Base-by-base conservation (phyloP, 371 early-diverging fungal genomes). In the Syncephalis plumigaleata region DNA sequence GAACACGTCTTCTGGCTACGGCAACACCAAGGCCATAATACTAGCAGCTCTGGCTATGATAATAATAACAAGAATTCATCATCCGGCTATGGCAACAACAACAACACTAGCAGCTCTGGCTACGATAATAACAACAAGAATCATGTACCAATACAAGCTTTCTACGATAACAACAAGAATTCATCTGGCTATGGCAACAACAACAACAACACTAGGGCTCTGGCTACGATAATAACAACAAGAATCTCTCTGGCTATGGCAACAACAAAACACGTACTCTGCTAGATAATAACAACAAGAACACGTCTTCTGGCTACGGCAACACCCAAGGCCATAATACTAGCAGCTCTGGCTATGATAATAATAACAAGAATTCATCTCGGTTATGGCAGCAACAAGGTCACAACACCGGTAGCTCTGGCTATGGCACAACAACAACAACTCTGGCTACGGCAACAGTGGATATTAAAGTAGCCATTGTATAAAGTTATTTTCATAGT, bases 91-190 rank as follows among this genome's bases (percentile, higher is more conserved):
- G 44, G 11, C 43, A 24, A 16, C 39, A 52, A 22, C 48, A 52
- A 15, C 49, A 53, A 22, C n/a, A n/a, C n/a, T n/a, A n/a, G n/a
- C 46, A 48, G 16, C 55, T 31, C 31, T 7, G 45, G 38, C 51
- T 40, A 0, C 46, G 42, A 17, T 27, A 48, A 11, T 24, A 23
- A 21, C 16, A 42, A 53, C 20, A 53, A 37, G n/a, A n/a, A n/a
- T n/a, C n/a, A n/a, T n/a, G n/a, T n/a, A n/a, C n/a, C 24, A 51
- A 39, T 16, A 49, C 38, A 13, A 45, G 20, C 11, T 20, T 4
- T 36, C 45, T 43, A 51, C 37, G 42, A 38, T 42, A 44, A 37
- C 26, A 36, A 44, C 45, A 49, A 16, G 21, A 20, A 39, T 44
- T 7, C 26, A 48, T 50, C 13, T 37, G 4, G 11, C 52, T 45